These are phyloP conservation scores for Aspergillus hortae DNA, from an alignment of 2,329 filamentous ascomycete genomes.

Conservation along the genomic window DNA sequence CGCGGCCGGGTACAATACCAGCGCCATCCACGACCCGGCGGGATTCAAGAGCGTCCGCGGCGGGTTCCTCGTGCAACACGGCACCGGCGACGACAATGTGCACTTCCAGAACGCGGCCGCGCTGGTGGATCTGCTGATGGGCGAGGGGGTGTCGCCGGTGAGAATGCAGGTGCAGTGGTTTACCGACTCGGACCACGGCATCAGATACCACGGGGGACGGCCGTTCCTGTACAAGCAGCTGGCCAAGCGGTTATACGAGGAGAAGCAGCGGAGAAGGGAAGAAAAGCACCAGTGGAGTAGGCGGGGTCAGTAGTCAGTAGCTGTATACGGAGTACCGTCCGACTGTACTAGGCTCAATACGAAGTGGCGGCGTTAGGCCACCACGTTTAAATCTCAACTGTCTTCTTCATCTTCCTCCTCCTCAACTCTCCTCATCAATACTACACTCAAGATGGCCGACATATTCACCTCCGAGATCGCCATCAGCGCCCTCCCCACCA, in stretches of 20 bases:
- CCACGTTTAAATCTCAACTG: neutral
- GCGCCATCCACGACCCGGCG: slow-evolving; percentile 54
- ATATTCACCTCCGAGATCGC: slow-evolving; percentile 34
- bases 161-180: slow-evolving; percentile 64
- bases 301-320: neutral
- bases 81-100: slow-evolving; percentile 67
- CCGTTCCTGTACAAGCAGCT: slow-evolving; percentile 61
- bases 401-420: neutral
- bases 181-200: slow-evolving; percentile 63
- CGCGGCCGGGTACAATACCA: slow-evolving; percentile 57
- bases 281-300: slow-evolving; percentile 47
- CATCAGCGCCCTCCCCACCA: slow-evolving; percentile 56
- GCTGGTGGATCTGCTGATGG: slow-evolving; percentile 59
- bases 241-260: slow-evolving; percentile 58
- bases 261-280: slow-evolving; percentile 50
- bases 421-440: neutral
- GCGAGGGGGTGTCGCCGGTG: slow-evolving; percentile 55
- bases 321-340: too few species aligned
- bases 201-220: slow-evolving; percentile 55
- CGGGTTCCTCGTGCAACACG: slow-evolving; percentile 61
- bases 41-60: slow-evolving; percentile 64
- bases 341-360: neutral
- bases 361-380: neutral
- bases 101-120: slow-evolving; percentile 66
- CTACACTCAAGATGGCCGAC: slow-evolving; percentile 12